Percentiles rank a stretch among this genome's conserved stretches.
phyloP scores from a whole-genome alignment of 441 rosid species.

The Bocquillonia castaneifolia region DNA sequence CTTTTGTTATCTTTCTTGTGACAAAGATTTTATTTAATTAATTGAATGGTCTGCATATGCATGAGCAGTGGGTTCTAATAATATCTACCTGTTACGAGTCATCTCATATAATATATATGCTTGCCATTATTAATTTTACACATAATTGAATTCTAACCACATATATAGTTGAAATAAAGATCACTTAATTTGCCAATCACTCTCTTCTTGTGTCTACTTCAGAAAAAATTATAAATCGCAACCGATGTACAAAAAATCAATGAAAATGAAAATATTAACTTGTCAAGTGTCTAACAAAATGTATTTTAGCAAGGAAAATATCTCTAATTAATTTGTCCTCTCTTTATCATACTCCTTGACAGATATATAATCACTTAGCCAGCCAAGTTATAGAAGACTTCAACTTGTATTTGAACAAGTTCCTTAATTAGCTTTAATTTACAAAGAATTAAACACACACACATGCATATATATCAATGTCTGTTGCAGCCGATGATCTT shows the following conservation, averaged over 20 bases:
- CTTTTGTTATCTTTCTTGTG: background rate
- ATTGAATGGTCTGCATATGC: background rate
- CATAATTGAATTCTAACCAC: constrained; percentile 6
- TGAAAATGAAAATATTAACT: no score
- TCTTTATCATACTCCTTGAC: no score
- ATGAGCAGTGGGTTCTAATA: no score
- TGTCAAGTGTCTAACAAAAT: background rate
- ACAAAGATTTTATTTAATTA: no score
- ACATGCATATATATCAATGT: constrained; percentile 9
- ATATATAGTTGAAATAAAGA: background rate
- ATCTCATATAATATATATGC: no score
- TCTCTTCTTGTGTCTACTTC: no score
- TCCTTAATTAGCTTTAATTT: background rate
- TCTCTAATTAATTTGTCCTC: no score
- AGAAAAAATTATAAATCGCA: no score
- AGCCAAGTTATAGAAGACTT: no score
- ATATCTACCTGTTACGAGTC: background rate
- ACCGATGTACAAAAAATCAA: no score
- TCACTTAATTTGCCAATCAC: background rate
- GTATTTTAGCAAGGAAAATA: background rate
- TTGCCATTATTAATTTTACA: no score
- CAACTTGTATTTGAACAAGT: background rate
- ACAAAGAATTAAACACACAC: background rate
- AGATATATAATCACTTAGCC: no score
- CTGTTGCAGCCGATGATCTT: constrained; percentile 68